These are phyloP conservation scores for Elsinoe necatrix DNA, from an alignment of 2,329 filamentous ascomycete genomes.

Conservation along the genomic window DNA sequence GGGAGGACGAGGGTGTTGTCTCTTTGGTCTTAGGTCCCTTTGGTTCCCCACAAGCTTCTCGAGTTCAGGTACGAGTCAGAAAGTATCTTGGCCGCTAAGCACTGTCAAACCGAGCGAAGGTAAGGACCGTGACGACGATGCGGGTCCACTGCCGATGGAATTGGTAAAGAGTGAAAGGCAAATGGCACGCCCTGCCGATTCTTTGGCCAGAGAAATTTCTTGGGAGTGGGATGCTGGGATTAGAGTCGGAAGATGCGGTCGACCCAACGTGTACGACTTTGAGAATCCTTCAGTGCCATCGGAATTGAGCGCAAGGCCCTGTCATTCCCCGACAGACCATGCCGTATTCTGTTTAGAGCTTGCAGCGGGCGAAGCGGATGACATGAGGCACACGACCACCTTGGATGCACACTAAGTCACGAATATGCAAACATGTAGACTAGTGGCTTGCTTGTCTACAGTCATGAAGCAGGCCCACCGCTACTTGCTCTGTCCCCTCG, in stretches of 20 bases:
- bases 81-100: constrained; percentile 1
- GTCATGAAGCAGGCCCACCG: no score
- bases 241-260: neutral
- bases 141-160: constrained; percentile 5
- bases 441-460: neutral
- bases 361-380: neutral
- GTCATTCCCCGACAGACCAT: constrained; percentile 1
- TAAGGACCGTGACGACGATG: neutral
- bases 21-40: neutral
- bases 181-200: constrained; percentile 6
- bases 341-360: constrained; percentile 1
- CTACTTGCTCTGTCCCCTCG: neutral
- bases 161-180: constrained; percentile 11
- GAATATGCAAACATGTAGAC: neutral
- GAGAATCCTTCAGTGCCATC: neutral
- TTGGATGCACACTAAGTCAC: neutral
- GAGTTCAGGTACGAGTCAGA: constrained; percentile 7
- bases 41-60: constrained; percentile 7
- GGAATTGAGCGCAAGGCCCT: constrained; percentile 12
- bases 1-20: neutral
- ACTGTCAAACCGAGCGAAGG: constrained; percentile 10
- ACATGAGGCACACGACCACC: constrained; percentile 13
- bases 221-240: neutral
- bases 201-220: neutral
- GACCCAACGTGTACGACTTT: constrained; percentile 4